phyloP scores from a whole-genome alignment of 169 alveolate species.

The Plasmodium knowlesi region DNA sequence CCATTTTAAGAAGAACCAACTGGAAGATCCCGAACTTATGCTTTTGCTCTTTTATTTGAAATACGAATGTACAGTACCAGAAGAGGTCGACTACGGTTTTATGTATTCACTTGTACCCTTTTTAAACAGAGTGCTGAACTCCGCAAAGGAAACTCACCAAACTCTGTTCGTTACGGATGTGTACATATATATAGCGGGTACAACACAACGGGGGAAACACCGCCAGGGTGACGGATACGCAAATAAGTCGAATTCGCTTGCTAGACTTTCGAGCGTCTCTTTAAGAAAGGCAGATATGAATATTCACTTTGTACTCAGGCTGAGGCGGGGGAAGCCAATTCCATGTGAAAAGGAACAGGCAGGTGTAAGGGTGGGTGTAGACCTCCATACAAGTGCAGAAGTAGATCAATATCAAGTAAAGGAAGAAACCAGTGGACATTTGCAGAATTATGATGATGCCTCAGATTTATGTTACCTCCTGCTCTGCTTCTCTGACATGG shows the following conservation, averaged over 20 bases:
- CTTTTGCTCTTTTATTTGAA: conserved; percentile 35
- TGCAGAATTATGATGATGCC: background rate
- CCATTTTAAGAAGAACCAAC: conserved; percentile 14
- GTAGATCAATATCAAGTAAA: background rate
- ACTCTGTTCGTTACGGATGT: conserved; percentile 2
- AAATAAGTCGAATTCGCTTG: background rate
- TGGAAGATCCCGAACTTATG: conserved; percentile 19
- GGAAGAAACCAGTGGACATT: background rate
- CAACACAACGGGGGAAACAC: background rate
- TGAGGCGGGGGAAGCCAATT: background rate
- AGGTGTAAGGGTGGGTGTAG: background rate
- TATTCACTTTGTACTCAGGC: background rate
- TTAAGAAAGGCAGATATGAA: background rate
- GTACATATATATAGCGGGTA: background rate
- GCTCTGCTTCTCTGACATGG: conserved; percentile 9
- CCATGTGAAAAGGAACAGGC: background rate
- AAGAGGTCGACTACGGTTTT: background rate
- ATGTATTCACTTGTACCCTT: conserved; percentile 3
- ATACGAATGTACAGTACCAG: conserved; percentile 35
- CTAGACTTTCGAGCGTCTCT: background rate
- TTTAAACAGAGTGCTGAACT: background rate
- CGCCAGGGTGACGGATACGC: background rate
- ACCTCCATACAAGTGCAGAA: background rate
- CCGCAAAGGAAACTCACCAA: background rate
- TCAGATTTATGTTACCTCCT: conserved; percentile 6